These are phyloP conservation scores for Ceratocystis papillata DNA, from an alignment of 2,329 filamentous ascomycete genomes.

Conservation along the genomic window DNA sequence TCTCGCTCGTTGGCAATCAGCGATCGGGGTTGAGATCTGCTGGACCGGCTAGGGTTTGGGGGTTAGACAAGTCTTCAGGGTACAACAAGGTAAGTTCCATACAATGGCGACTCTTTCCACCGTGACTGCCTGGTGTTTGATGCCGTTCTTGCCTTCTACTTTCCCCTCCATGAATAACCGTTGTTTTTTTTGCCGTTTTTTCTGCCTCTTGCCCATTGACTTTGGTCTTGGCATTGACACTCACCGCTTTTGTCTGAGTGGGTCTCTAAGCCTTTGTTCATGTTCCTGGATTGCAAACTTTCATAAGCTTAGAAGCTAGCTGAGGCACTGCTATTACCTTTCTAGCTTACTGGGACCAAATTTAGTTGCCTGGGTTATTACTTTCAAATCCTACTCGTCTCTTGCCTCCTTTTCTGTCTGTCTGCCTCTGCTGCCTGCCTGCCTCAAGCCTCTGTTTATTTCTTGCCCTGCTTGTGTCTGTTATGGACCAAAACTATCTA, in stretches of 20 bases:
- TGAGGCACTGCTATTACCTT: not conserved
- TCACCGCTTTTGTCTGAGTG: not conserved
- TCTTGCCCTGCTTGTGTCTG: not conserved
- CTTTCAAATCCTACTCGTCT: too few relatives aligned
- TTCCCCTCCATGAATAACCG: not conserved
- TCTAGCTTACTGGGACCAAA: not conserved
- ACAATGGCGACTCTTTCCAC: not conserved
- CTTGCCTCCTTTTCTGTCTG: not conserved
- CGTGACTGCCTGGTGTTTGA: not conserved
- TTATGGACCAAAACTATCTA: not conserved
- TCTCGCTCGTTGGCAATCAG: not conserved
- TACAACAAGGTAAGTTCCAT: not conserved
- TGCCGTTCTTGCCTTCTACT: not conserved
- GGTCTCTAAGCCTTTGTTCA: not conserved
- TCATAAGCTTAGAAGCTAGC: not conserved
- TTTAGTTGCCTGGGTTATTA: not conserved
- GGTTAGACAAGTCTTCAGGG: not conserved
- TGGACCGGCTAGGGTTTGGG: conserved; percentile 16
- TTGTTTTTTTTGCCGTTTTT: conserved; percentile 15
- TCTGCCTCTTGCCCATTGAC: conserved; percentile 8
- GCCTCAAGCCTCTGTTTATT: not conserved
- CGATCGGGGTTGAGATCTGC: conserved; percentile 14
- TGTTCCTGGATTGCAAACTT: conserved; percentile 8
- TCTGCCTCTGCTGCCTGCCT: not conserved
- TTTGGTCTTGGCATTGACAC: not conserved